These are phyloP conservation scores for Tricholoma sp. DNA, from an alignment of 768 basidiomycete species.

Conservation along the genomic window DNA sequence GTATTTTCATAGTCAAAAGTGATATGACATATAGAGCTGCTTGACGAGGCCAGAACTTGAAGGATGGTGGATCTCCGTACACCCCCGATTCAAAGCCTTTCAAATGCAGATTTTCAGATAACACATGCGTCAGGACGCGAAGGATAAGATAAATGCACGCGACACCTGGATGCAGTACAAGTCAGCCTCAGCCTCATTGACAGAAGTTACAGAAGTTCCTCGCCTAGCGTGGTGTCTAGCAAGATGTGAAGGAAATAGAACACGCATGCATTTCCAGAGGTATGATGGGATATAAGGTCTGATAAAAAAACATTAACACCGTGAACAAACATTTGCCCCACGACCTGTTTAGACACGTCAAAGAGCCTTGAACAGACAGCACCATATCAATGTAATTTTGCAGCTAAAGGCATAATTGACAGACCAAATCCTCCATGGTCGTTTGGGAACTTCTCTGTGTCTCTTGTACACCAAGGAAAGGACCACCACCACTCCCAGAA, in stretches of 20 bases:
- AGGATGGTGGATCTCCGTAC: constrained; percentile 81
- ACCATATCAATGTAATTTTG: constrained; percentile 7
- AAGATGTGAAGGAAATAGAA: constrained; percentile 92
- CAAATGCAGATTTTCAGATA: constrained; percentile 58
- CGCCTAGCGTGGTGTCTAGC: constrained; percentile 88
- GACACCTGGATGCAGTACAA: constrained; percentile 50
- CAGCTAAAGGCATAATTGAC: constrained; percentile 16
- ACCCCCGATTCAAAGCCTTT: constrained; percentile 83
- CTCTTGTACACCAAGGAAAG: constrained; percentile 84
- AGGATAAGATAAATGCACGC: constrained; percentile 74
- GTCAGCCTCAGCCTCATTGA: not conserved
- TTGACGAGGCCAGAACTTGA: constrained; percentile 70
- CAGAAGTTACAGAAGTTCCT: constrained; percentile 17
- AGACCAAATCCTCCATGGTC: constrained; percentile 92
- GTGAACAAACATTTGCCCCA: constrained; percentile 82
- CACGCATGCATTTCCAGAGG: constrained; percentile 80
- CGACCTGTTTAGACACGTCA: constrained; percentile 89
- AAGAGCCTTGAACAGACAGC: constrained; percentile 55
- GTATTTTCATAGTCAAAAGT: constrained; percentile 84
- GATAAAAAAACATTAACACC: constrained; percentile 76
- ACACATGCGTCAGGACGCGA: constrained; percentile 55
- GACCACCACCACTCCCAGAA: constrained; percentile 91
- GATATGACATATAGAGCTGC: constrained; percentile 78
- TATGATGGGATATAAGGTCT: constrained; percentile 63
- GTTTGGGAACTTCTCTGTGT: constrained; percentile 76